Conservation (phyloP, 768 basidiomycete genomes). For the Xanthoconium stramineum region DNA sequence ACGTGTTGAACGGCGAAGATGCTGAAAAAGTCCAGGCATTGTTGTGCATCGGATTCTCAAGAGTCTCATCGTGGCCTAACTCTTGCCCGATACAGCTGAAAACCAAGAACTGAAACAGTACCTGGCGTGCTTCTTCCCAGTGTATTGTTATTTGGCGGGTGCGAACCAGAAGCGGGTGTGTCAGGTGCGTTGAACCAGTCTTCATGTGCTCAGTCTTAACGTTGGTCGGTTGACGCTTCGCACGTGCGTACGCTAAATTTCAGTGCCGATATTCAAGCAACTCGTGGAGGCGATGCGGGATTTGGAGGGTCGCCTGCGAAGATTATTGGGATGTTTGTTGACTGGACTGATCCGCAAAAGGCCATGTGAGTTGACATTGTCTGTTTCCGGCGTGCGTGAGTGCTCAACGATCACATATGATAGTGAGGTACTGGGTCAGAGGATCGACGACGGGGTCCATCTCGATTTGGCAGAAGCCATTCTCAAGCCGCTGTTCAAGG, state of each 20-base stretch:
- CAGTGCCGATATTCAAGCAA: slow-evolving; percentile 63
- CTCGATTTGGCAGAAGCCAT: slow-evolving; percentile 55
- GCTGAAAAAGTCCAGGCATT: slow-evolving; percentile 67
- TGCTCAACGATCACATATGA: background rate
- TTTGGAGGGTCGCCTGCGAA: slow-evolving; percentile 64
- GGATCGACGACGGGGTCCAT: slow-evolving; percentile 44
- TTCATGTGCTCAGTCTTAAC: background rate
- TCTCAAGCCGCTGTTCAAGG: slow-evolving; percentile 45
- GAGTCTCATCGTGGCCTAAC: slow-evolving; percentile 56
- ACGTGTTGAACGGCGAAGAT: slow-evolving; percentile 39
- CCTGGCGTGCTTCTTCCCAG: slow-evolving; percentile 80
- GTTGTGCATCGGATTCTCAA: slow-evolving; percentile 64
- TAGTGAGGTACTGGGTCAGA: slow-evolving; percentile 42
- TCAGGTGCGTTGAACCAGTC: slow-evolving; percentile 28
- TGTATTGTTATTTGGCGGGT: slow-evolving; percentile 76
- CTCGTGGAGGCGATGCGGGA: slow-evolving; percentile 57
- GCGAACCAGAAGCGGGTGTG: slow-evolving; percentile 75
- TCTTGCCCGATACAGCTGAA: slow-evolving; percentile 74
- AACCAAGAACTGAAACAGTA: slow-evolving; percentile 87
- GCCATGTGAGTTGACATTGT: slow-evolving; percentile 39
- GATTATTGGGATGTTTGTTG: slow-evolving; percentile 72
- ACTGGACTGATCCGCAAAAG: slow-evolving; percentile 87
- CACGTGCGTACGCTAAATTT: slow-evolving; percentile 46
- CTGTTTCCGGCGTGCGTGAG: background rate
- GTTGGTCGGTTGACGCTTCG: too few relatives aligned